These are phyloP conservation scores for Chiua virens DNA, from an alignment of 768 basidiomycete genomes.

Conservation along the genomic window DNA sequence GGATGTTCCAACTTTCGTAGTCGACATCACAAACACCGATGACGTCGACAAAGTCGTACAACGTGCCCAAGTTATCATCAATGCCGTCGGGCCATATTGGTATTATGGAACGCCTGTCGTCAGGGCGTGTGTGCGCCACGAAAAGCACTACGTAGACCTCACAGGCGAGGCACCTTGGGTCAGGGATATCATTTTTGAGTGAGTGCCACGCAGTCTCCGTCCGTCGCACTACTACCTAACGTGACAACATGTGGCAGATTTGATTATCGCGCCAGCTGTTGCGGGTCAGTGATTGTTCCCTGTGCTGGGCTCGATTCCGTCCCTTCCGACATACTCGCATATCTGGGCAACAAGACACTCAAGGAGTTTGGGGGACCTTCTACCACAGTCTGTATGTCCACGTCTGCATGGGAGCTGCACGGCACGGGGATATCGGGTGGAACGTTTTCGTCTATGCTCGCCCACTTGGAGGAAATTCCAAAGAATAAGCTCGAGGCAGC, in stretches of 20 bases:
- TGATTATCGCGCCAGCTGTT: constrained; percentile 69
- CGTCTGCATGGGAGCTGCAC: constrained; percentile 45
- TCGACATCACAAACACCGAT: constrained; percentile 57
- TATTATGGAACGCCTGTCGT: constrained; percentile 73
- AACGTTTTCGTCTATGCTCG: constrained; percentile 38
- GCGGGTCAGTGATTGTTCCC: constrained; percentile 75
- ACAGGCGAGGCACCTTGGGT: constrained; percentile 75
- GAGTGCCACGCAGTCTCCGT: constrained; percentile 26
- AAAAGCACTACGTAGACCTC: constrained; percentile 85
- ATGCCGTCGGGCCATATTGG: constrained; percentile 76
- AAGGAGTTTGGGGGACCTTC: constrained; percentile 43
- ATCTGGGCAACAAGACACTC: constrained; percentile 68
- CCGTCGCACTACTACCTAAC: constrained; percentile 2
- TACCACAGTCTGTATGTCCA: constrained; percentile 51
- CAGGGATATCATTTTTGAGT: constrained; percentile 58
- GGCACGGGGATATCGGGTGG: constrained; percentile 35
- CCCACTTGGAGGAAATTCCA: constrained; percentile 34
- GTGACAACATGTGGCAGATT: constrained; percentile 44
- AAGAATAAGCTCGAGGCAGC: constrained; percentile 30
- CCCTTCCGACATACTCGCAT: constrained; percentile 70
- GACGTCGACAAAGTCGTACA: constrained; percentile 60
- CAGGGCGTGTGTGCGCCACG: constrained; percentile 70
- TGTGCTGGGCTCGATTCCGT: constrained; percentile 77
- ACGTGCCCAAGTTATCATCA: constrained; percentile 66
- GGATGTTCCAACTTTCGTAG: constrained; percentile 45